Base-by-base conservation (phyloP, 2,329 filamentous ascomycete genomes). In the Rutstroemia sp. region DNA sequence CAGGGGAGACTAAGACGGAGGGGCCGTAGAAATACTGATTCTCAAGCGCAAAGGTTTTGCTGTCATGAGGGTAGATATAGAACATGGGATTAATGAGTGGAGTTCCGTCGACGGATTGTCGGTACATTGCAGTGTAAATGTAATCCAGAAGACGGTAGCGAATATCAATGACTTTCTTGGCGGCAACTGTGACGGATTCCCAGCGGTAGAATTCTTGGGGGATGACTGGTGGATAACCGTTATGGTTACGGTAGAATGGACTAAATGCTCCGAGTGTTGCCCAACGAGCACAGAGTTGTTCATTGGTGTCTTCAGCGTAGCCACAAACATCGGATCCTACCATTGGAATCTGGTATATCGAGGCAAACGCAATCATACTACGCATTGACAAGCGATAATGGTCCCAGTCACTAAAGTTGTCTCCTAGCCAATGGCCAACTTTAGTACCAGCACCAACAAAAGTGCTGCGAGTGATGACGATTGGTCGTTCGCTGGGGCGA, bases 71-170 rank as follows among this genome's bases (percentile, higher is more conserved):
- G 67, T 91, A 92, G 27, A 82, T 67, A 73, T 84, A 92, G 72
- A 87, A 89, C 56, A 91, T 70, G 0, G 88, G 88, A 63, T 82
- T 83, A 54, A 90, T 73, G 60, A 84, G 74, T 0, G 88, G 87
- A 1, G 77, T 78, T 37, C 88, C 88, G 45, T 79, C 78, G 17
- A 74, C 65, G 30, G 76, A 78, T 68, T 88, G 80, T 71, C 57
- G 56, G 67, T 84, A 75, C 63, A 90, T 75, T 0, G 83, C 80
- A 0, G 88, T 91, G 75, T 92, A 92, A 57, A 89, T 76, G 72
- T 91, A 92, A 65, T 91, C 88, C 12, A 92, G 75, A n/a, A 92
- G 75, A 34, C 80, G 78, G 73, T 92, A 92, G n/a, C 88, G 80
- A 48, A 84, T 83, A 30, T 79, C 78, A 63, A 92, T 89, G 17